These are phyloP conservation scores for Suillus clintonianus DNA, from an alignment of 768 basidiomycete species.

Conservation along the genomic window DNA sequence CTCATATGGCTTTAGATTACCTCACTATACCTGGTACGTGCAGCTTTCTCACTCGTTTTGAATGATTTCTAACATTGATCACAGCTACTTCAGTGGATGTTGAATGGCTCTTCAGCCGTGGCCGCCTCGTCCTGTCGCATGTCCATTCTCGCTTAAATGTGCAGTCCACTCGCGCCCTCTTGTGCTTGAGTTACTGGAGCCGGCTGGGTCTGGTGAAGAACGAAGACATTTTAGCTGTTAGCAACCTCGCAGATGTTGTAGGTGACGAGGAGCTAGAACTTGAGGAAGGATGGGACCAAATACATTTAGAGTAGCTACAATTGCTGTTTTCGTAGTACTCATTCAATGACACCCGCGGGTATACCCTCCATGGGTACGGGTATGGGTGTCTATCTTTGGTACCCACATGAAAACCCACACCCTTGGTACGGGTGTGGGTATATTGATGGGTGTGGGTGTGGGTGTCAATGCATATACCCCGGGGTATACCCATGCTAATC, in stretches of 20 bases:
- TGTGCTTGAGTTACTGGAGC: slow-evolving; percentile 10
- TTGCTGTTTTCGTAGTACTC: too few relatives aligned
- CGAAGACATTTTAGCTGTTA: slow-evolving; percentile 16
- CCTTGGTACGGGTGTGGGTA: too few relatives aligned
- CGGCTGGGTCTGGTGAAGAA: slow-evolving; percentile 18
- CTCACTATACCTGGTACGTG: slow-evolving; percentile 31
- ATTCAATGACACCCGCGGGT: too few relatives aligned
- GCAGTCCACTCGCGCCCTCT: slow-evolving; percentile 25
- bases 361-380: too few relatives aligned
- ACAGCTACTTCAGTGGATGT: slow-evolving; percentile 14
- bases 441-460: slow-evolving; percentile 3
- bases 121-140: background rate
- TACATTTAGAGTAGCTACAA: background rate
- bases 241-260: background rate
- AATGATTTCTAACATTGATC: slow-evolving; percentile 12
- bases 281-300: slow-evolving; percentile 5
- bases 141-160: background rate
- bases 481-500: background rate
- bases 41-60: slow-evolving; percentile 8
- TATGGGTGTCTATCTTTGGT: too few relatives aligned
- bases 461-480: slow-evolving; percentile 3
- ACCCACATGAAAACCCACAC: too few relatives aligned
- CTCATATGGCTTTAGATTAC: slow-evolving; percentile 37
- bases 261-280: slow-evolving; percentile 5
- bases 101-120: slow-evolving; percentile 14